Percentiles rank a stretch among this genome's conserved stretches.
phyloP scores from a whole-genome alignment of 2,329 filamentous ascomycete species.

The Aspergillus clavatus region DNA sequence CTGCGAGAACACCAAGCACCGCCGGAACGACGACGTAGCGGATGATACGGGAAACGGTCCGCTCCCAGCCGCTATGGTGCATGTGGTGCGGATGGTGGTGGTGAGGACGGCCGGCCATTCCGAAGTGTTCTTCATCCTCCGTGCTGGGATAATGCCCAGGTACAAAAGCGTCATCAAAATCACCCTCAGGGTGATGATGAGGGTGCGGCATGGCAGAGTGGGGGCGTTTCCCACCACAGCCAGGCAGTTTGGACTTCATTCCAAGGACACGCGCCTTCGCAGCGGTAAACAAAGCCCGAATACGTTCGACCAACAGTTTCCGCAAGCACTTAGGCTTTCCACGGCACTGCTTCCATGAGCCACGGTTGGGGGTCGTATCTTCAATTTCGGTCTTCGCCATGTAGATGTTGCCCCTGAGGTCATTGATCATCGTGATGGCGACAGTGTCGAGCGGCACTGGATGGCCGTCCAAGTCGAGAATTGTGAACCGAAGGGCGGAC shows the following conservation, averaged over 20 bases:
- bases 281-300: conserved; percentile 35
- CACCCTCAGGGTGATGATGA: conserved; percentile 8
- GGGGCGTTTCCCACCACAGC: conserved; percentile 28
- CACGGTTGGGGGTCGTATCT: conserved; percentile 31
- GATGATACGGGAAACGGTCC: conserved; percentile 37
- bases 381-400: conserved; percentile 37
- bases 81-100: conserved; percentile 31
- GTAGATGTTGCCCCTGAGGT: conserved; percentile 31
- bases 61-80: conserved; percentile 34
- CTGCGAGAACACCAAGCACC: conserved; percentile 43
- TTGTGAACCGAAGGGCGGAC: conserved; percentile 41
- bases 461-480: conserved; percentile 40
- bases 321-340: conserved; percentile 37
- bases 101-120: conserved; percentile 18
- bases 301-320: conserved; percentile 36
- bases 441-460: conserved; percentile 44
- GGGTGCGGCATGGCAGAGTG: conserved; percentile 7
- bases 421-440: conserved; percentile 37
- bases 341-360: conserved; percentile 42
- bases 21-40: conserved; percentile 44
- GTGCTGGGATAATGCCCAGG: conserved; percentile 8
- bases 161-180: background rate
- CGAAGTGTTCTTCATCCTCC: conserved; percentile 13
- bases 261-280: conserved; percentile 35
- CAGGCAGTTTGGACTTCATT: conserved; percentile 24